A percentile compares a stretch with the other conserved stretches of the same genome.
These are phyloP conservation scores for Xylariaceae sp. DNA, from an alignment of 2,329 filamentous ascomycete genomes.

Conservation along the genomic window DNA sequence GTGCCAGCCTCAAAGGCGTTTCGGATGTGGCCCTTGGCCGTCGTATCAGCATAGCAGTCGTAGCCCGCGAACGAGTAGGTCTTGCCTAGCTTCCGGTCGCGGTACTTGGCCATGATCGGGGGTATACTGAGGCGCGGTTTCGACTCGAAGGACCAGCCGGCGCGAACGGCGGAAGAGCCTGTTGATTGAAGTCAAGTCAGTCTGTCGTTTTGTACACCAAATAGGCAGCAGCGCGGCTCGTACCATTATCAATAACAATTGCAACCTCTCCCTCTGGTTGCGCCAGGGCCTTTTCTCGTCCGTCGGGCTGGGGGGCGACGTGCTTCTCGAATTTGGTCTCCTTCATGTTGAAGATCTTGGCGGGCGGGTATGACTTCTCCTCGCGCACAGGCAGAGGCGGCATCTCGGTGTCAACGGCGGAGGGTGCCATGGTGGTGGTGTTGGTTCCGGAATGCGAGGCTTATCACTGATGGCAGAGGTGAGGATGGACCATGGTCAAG, in stretches of 20 bases:
- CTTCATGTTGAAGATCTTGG: conserved; percentile 56
- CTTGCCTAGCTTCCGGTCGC: conserved; percentile 87
- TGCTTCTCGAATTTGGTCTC: conserved; percentile 58
- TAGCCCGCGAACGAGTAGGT: conserved; percentile 89
- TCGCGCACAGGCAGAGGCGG: conserved; percentile 32
- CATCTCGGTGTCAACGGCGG: conserved; percentile 44
- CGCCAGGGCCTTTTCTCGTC: conserved; percentile 64
- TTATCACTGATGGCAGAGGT: conserved; percentile 7
- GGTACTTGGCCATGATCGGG: conserved; percentile 90
- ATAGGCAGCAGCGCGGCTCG: conserved; percentile 10
- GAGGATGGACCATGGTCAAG: conserved; percentile 14
- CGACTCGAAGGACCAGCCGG: conserved; percentile 91
- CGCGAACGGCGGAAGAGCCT: conserved; percentile 87
- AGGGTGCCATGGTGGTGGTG: conserved; percentile 44
- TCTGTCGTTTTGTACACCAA: neutral
- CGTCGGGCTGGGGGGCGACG: conserved; percentile 55
- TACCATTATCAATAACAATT: conserved; percentile 98
- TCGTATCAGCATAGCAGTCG: conserved; percentile 93
- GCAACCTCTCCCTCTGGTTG: conserved; percentile 56
- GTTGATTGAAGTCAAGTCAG: conserved; percentile 10
- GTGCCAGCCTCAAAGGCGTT: conserved; percentile 88
- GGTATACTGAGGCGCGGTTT: conserved; percentile 76
- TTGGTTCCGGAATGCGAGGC: conserved; percentile 6
- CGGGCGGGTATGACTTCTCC: conserved; percentile 46
- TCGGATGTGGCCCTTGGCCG: conserved; percentile 83